These are phyloP conservation scores for Asterophora parasitica DNA, from an alignment of 768 basidiomycete species.

Conservation along the genomic window DNA sequence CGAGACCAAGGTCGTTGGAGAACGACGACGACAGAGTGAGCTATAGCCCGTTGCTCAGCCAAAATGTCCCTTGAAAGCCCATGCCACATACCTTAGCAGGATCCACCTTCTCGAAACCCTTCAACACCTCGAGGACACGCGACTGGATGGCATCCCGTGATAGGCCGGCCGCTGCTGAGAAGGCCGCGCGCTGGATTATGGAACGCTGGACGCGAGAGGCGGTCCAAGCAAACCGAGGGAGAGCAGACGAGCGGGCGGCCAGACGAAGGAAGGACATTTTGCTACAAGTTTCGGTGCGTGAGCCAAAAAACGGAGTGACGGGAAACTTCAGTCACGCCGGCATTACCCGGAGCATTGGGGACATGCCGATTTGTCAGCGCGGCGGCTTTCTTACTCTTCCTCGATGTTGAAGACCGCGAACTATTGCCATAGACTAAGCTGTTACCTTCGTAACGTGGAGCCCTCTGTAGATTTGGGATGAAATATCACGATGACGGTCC, in stretches of 20 bases:
- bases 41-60: slow-evolving; percentile 13
- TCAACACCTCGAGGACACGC: slow-evolving; percentile 78
- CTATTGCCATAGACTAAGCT: too few relatives aligned
- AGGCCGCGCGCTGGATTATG: slow-evolving; percentile 44
- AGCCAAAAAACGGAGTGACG: slow-evolving; percentile 5
- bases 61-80: background rate
- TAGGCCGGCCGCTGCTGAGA: slow-evolving; percentile 64
- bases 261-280: slow-evolving; percentile 56
- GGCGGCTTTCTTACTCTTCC: too few relatives aligned
- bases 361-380: background rate
- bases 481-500: too few relatives aligned
- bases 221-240: slow-evolving; percentile 37
- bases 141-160: slow-evolving; percentile 63
- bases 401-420: too few relatives aligned
- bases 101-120: slow-evolving; percentile 88
- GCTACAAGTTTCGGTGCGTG: background rate
- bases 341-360: slow-evolving; percentile 5
- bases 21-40: slow-evolving; percentile 42
- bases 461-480: too few relatives aligned
- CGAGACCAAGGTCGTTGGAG: slow-evolving; percentile 80
- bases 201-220: slow-evolving; percentile 29
- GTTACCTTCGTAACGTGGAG: too few relatives aligned
- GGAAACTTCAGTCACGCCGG: slow-evolving; percentile 15
- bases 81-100: slow-evolving; percentile 51
- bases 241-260: slow-evolving; percentile 38